Evolutionary conservation across 164 flowering plant genomes (phyloP), one percentile per base, ranked within the genome.

Genomic region (Piper betle): DNA sequence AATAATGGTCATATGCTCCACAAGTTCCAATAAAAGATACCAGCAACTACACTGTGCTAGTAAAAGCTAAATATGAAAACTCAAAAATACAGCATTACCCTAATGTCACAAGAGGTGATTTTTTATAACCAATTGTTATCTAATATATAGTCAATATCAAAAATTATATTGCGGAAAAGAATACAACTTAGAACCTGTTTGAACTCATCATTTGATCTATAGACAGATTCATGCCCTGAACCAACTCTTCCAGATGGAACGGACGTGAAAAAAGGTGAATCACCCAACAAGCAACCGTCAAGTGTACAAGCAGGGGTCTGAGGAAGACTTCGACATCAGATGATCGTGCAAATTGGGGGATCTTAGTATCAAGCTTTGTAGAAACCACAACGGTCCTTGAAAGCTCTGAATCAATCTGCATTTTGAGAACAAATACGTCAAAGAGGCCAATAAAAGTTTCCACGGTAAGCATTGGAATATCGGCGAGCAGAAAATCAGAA

Each of bases 231-330:
- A 71, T 68, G 89, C 20, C 84, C 95, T 68, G 80, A 68, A 62
- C 98, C 98, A 70, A 93, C 98, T 78, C 98, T 84, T 78, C 98
- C 98, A 58, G 98, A 92, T 57, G 98, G 98, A 64, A 93, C 98
- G 46, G 98, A 93, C 4, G 98, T 93, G 69, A 93, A 93, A 70
- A 93, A 93, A 5, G 98, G 98, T 13, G 96, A 85, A 67, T 82
- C 92, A 5, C 98, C 98, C 68, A 93, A 74, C 68, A 89, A 80
- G 79, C 83, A 85, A 40, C 94, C 91, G 72, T 93, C 96, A 68
- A 93, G 88, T 17, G 89, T 75, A 74, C 79, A 74, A 55, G 88
- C 71, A 65, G 96, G 96, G 98, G 98, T 57, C 85, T 81, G 68
- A 93, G 91, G 68, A 93, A 93, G 61, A 93, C 98, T 71, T 93